Evolutionary conservation across 306 rosid genomes (phyloP).

Genomic region (Argentina anserina): DNA sequence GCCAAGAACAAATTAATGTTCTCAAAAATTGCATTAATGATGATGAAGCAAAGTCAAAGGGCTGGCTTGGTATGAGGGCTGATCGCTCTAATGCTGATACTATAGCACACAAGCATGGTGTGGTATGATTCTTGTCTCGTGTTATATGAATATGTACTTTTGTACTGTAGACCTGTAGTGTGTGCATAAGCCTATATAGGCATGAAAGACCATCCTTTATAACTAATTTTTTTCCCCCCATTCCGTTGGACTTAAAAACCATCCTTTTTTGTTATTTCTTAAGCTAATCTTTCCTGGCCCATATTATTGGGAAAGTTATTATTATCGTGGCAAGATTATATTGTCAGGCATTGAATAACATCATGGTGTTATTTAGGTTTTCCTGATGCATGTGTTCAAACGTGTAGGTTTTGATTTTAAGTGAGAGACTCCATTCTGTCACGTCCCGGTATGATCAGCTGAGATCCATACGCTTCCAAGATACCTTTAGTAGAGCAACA

Average conservation of each 20-base stretch:
- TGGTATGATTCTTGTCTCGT: slow-evolving; percentile 56
- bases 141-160: not conserved
- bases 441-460: slow-evolving; percentile 88
- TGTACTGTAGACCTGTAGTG: not conserved
- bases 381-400: slow-evolving; percentile 16
- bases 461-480: slow-evolving; percentile 90
- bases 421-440: slow-evolving; percentile 88
- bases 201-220: not conserved
- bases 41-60: slow-evolving; percentile 66
- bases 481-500: slow-evolving; percentile 67
- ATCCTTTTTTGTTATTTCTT: not conserved
- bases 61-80: slow-evolving; percentile 70
- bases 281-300: not conserved
- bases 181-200: not conserved
- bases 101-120: slow-evolving; percentile 96
- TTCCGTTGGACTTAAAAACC: not conserved
- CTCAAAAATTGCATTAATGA: slow-evolving; percentile 71
- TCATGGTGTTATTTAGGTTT: slow-evolving; percentile 13
- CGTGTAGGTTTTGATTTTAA: slow-evolving; percentile 69
- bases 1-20: slow-evolving; percentile 88
- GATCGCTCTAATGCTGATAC: slow-evolving; percentile 74
- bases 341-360: slow-evolving; percentile 16
- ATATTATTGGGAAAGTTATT: not conserved
- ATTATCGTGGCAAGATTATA: not conserved
- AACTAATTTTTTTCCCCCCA: not conserved